Conservation (phyloP, 176 grass and related monocot genomes). For the Aegilops bicornis region DNA sequence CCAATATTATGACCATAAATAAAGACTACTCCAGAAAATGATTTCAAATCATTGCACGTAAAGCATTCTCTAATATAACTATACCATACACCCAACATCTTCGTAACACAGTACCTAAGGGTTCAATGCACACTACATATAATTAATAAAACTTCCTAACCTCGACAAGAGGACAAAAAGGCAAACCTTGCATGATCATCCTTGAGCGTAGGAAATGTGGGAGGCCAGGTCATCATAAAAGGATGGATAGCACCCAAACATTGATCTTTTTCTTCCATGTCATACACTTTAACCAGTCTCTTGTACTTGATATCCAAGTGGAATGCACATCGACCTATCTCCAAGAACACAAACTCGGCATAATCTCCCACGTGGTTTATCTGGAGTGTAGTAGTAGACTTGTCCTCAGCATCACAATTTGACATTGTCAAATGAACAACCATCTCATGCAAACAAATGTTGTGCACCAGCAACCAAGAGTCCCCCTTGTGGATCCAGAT, state of each 20-base stretch:
- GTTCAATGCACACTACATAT: no score
- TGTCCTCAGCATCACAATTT: no score
- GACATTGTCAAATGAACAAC: neutral
- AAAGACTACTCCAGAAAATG: no score
- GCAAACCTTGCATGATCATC: neutral
- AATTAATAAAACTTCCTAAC: neutral
- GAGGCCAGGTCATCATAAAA: neutral
- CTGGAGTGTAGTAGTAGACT: no score
- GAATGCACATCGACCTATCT: no score
- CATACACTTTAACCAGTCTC: neutral
- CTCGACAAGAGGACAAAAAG: neutral
- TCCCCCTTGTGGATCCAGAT: neutral
- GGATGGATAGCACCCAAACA: neutral
- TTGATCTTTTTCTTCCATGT: neutral
- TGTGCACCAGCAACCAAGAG: neutral
- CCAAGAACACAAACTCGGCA: no score
- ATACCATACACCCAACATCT: no score
- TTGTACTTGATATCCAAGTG: neutral
- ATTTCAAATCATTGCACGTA: no score
- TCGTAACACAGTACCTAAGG: no score
- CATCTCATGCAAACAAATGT: neutral
- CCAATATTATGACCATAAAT: no score
- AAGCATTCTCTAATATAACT: no score
- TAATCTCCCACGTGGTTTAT: no score
- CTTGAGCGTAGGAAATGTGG: neutral